Conservation (phyloP, 345 rosid genomes). For the Syzygium oleosum region DNA sequence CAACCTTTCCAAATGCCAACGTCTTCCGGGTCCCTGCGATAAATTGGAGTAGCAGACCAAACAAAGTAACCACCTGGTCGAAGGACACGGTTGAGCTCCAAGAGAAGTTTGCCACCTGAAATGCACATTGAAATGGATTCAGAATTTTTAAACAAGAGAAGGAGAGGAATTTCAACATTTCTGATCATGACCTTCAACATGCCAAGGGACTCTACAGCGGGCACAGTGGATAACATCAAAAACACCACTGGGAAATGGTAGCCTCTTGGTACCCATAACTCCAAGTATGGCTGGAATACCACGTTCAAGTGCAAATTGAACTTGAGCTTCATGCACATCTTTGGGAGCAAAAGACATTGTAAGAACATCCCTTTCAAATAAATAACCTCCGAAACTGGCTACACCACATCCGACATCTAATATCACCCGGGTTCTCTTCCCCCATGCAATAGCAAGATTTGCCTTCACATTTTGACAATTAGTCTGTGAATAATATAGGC, state of each 20-base stretch:
- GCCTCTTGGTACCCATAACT: slow-evolving; percentile 83
- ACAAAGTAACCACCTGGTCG: slow-evolving; percentile 91
- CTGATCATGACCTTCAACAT: slow-evolving; percentile 50
- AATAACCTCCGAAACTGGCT: slow-evolving; percentile 90
- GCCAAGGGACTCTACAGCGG: slow-evolving; percentile 96
- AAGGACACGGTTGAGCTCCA: slow-evolving; percentile 82
- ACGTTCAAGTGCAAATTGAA: slow-evolving; percentile 86
- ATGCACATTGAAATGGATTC: slow-evolving; percentile 5
- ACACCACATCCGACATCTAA: slow-evolving; percentile 94
- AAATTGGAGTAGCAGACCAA: slow-evolving; percentile 96
- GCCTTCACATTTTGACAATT: slow-evolving; percentile 26
- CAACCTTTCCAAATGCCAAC: slow-evolving; percentile 80
- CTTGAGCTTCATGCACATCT: slow-evolving; percentile 95
- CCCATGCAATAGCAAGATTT: slow-evolving; percentile 63
- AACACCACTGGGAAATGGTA: slow-evolving; percentile 71
- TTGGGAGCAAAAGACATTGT: slow-evolving; percentile 92
- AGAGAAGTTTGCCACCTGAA: slow-evolving; percentile 80
- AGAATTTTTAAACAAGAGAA: background rate
- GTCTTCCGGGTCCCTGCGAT: slow-evolving; percentile 68
- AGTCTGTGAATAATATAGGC: background rate
- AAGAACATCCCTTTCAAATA: slow-evolving; percentile 72
- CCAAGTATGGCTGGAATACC: slow-evolving; percentile 78
- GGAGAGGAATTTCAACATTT: slow-evolving; percentile 6
- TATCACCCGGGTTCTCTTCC: slow-evolving; percentile 58
- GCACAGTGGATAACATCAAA: slow-evolving; percentile 87